Conservation (phyloP, 225 moss, liverwort and hornwort species). For the Antitrichia curtipendula region DNA sequence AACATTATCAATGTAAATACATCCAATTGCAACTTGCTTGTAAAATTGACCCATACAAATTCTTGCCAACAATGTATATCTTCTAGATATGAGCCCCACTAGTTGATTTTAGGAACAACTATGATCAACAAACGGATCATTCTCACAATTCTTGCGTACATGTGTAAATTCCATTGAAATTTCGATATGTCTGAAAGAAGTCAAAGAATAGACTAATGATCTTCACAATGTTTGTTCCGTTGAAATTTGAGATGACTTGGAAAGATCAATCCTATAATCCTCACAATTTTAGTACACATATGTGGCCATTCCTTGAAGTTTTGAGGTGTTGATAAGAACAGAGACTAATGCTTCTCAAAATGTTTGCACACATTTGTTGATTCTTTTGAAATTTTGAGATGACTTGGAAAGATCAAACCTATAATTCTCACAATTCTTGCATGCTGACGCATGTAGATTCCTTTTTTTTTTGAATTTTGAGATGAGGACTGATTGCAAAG, state of each 20-base stretch:
- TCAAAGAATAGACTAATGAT: neutral
- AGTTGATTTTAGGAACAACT: too few relatives aligned
- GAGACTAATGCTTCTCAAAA: neutral
- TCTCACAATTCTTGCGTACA: too few relatives aligned
- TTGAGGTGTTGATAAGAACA: neutral
- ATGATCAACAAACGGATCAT: neutral
- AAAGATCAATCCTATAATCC: neutral
- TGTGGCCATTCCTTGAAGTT: neutral
- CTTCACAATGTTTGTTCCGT: neutral
- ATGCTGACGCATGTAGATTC: neutral
- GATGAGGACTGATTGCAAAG: neutral
- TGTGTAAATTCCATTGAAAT: neutral
- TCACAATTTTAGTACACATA: neutral
- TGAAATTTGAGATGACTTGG: neutral
- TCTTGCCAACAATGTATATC: neutral
- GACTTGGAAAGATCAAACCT: neutral
- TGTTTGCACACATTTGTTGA: neutral
- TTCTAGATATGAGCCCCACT: neutral
- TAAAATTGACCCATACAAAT: neutral
- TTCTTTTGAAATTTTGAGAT: neutral
- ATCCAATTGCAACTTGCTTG: neutral
- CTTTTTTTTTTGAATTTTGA: neutral
- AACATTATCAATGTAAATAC: neutral
- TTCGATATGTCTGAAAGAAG: neutral
- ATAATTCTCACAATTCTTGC: neutral